Base-by-base conservation (phyloP, 2,329 filamentous ascomycete species). In the Chaetomiaceae sp. region DNA sequence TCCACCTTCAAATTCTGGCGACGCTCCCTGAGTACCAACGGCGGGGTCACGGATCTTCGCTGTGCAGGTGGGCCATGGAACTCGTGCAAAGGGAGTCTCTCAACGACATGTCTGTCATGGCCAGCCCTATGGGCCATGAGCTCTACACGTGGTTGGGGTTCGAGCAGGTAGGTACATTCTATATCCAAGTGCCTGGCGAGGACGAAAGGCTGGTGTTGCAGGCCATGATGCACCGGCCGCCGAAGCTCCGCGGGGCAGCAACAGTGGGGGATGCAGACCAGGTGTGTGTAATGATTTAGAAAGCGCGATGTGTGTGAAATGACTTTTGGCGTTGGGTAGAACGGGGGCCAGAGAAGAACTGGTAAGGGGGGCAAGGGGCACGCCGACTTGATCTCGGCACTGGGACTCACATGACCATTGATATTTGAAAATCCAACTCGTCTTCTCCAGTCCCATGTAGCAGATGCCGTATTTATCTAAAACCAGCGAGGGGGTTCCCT, bases 1-100 rank as follows among this genome's bases (percentile, higher is more conserved):
- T 62, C 6, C 60, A 60, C 14, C 59, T 62, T 10, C 60, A 62
- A 46, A 60, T 62, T 29, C 53, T 62, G 5, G 60, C 57, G 25
- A 62, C 60, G 5, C 37, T 58, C 13, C 59, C 58, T 33, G 48
- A 54, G 3, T 62, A 51, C 34, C 60, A 61, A 27, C 53, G 60
- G 16, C 54, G 60, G 2, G 60, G 60, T 13, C 59, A 61, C 34
- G 60, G 36, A 3, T 51, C 59, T 1, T 56, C 58, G 5, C 49
- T 61, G 8, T 62, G 60, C 34, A 47, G 29, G 10, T 62, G 59
- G 60, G 59, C 48, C 7, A 61, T 62, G 57, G 56, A 59, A 2
- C 32, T 55, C 8, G 53, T 57, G 27, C 42, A 46, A 11, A 47
- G 33, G 25, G 58, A 61, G 27, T 18, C 18, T 5, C 51, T 62